phyloP scores from a whole-genome alignment of 2,329 filamentous ascomycete genomes.

The Colletotrichum lindemuthianum region DNA sequence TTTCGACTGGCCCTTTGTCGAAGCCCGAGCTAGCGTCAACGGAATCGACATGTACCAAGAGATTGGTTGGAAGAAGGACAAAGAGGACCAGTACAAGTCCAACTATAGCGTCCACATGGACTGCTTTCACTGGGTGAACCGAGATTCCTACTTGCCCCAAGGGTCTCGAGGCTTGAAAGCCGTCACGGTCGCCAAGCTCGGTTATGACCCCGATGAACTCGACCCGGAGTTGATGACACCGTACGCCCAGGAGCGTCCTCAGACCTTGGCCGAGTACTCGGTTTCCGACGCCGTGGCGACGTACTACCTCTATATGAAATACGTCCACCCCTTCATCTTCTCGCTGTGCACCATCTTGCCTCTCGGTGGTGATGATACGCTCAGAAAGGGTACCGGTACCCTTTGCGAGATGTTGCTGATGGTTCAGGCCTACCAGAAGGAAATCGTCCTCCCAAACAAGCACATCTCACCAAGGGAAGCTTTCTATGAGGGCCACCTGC shows the following conservation, averaged over 20 bases:
- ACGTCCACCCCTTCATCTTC: constrained; percentile 99
- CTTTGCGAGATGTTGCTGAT: constrained; percentile 99
- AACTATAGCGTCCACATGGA: constrained; percentile 98
- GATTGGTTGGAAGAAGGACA: constrained; percentile 96
- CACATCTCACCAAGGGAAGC: constrained; percentile 90
- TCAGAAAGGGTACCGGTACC: constrained; percentile 96
- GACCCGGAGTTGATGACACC: constrained; percentile 98
- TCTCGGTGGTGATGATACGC: constrained; percentile 88
- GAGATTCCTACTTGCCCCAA: constrained; percentile 97
- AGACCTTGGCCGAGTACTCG: constrained; percentile 96
- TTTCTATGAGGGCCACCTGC: constrained; percentile 95
- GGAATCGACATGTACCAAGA: constrained; percentile 99
- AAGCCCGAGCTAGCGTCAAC: constrained; percentile 89
- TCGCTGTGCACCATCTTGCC: constrained; percentile 97
- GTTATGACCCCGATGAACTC: constrained; percentile 97
- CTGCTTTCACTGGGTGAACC: constrained; percentile 98
- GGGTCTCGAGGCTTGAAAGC: constrained; percentile 97
- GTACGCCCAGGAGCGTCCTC: constrained; percentile 87
- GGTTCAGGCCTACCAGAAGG: constrained; percentile 94
- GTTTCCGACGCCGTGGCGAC: constrained; percentile 99
- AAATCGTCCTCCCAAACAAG: constrained; percentile 95
- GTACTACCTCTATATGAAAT: constrained; percentile 99
- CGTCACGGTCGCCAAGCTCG: constrained; percentile 96
- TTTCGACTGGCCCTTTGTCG: constrained; percentile 99
- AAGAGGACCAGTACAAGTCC: constrained; percentile 95